Evolutionary conservation across 1,139 yeast genomes (phyloP), one percentile per base, ranked within the genome.

Genomic region (Eremothecium gossypii): DNA sequence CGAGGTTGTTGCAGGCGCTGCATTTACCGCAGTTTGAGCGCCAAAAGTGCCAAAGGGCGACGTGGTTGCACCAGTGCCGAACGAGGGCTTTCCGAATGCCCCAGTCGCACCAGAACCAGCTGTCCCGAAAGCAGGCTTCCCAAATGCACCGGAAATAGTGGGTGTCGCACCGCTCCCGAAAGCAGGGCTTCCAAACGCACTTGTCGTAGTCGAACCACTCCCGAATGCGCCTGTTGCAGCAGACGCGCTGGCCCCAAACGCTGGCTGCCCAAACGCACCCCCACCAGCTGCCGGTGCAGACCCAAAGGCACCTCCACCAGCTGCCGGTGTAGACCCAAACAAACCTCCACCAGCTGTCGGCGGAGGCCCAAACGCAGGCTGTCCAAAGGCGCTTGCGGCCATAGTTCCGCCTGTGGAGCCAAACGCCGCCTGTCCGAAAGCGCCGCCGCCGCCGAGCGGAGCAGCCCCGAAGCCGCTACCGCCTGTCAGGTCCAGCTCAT

Each of bases 401-500:
- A 6, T 7, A 23, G 11, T 20, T 17, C n/a, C 29, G 5, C 12
- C 27, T 20, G 37, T 10, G 6, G 35, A 12, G n/a, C 35, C 35
- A n/a, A 32, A 30, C 10, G 40, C 36, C 32, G 47, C 30, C 26
- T 48, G 41, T 11, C 52, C 55, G 40, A 53, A 54, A 13, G 57
- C 44, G 14, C 38, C 44, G 2, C 41, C 12, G 26, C 46, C 14
- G 14, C 17, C n/a, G 6, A 17, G 23, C 23, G 23, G 5, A 17
- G 23, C 23, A 17, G 37, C n/a, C 4, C 35, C 20, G 13, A 42
- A 39, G 10, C 40, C 30, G 29, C 14, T 14, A 36, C 37, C 42
- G 23, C 33, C 33, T 7, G 36, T 27, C 23, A 60, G 45, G 42
- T 55, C 63, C 39, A 61, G 41, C 10, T 60, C 55, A 53, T 64